Evolutionary conservation across 1,284 basidiomycete genomes (phyloP), one percentile per base, ranked within the genome.

Genomic region (Sporisorium scitamineum): DNA sequence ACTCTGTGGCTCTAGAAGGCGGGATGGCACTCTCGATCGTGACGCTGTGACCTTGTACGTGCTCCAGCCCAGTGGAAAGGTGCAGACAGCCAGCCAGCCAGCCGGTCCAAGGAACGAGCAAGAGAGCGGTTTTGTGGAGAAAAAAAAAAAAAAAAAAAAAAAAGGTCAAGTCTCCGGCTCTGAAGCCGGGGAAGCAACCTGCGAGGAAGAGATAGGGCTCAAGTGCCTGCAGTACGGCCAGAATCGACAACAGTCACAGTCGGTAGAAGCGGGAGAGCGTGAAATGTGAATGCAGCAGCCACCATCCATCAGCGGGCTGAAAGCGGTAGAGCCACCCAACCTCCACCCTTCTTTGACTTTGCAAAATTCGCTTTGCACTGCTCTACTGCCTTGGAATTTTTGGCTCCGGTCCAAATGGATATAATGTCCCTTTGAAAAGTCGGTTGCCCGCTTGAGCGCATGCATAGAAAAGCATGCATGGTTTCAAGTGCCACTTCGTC

Each of bases 331-430:
- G 54, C 58, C 65, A 67, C 5, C 26, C 22, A 44, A 42, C 61
- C 67, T 70, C 56, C 67, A 64, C 55, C 32, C 22, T 34, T 16
- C 22, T 59, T n/a, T 18, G 37, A 39, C 37, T 39, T 39, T 16
- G 37, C 3, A n/a, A n/a, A n/a, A n/a, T n/a, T n/a, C n/a, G 39
- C 8, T 5, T 39, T 4, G 50, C 54, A 63, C 66, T 69, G 65
- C 41, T 55, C 54, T 69, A 29, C 42, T 34, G 60, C 54, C 34
- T 32, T 8, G 14, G 18, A 50, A n/a, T 32, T 34, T 44, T 47
- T 44, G 18, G 52, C n/a, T 16, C 48, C 57, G 70, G 60, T 47
- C 31, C 63, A 72, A 72, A n/a, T 62, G 70, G 70, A 72, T 63
- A 66, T 72, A 72, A 62, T 42, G 70, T 44, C 63, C 51, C 53